Base-by-base conservation (phyloP, 1,139 yeast species). In the Pichia sp. region DNA sequence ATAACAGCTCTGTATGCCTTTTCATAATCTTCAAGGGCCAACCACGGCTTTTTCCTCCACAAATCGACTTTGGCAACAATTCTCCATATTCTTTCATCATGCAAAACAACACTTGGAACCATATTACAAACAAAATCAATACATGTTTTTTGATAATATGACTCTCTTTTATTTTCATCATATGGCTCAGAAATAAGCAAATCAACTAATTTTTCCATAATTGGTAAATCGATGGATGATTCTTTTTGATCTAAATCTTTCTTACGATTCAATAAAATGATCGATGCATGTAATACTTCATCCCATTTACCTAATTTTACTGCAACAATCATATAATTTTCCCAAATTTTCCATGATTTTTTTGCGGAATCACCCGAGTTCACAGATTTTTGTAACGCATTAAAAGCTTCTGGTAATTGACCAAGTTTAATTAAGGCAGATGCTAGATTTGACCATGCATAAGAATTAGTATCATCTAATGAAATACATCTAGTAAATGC, bases 371-470 rank as follows among this genome's bases (percentile, higher is more conserved):
- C 81, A 25, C 87, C 83, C 25, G 73, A 71, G 49, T 82, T 68
- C 24, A 85, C 73, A 0, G 97, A 96, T 51, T 79, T 79, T 58
- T 83, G 81, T 51, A 89, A 69, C 0, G 97, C 96, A 55, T 77
- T 80, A 55, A 86, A 83, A 0, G 97, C 95, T 51, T 87, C 95
- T 49, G 76, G 74, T 27, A 76, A 65, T 62, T 85, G 85, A 42
- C 76, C 82, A 40, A 76, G 61, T 51, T 78, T 76, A 38, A 89
- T 67, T 45, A 87, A 71, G 0, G 97, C 80, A 20, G 95, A 81
- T 5, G 96, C 90, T 55, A 94, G 71, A 60, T 92, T 94, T n/a
- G 96, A 82, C 98, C 98, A 94, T 1, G 96, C 80, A 60, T 80
- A 80, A 0, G 94, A 74, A 58, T 82, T 89, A 1, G 81, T 74